Evolutionary conservation across 495 filamentous ascomycete species (phyloP).

Genomic region (Parathielavia appendiculata): DNA sequence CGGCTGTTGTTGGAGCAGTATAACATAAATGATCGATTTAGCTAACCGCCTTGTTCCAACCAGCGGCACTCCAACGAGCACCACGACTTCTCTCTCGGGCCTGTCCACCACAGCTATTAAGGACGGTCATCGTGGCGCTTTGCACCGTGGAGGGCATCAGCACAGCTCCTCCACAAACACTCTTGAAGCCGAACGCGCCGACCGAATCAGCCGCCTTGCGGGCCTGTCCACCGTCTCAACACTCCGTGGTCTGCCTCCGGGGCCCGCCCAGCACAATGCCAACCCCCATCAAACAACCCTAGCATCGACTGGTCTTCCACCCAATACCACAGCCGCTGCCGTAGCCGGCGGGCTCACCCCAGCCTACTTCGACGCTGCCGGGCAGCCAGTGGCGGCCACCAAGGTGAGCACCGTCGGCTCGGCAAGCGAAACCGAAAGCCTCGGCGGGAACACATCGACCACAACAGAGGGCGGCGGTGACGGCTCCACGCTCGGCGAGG

Average conservation of each 20-base stretch:
- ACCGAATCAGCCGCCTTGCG: constrained; percentile 86
- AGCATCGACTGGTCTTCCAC: constrained; percentile 28
- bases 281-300: constrained; percentile 30
- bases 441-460: constrained; percentile 58
- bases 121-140: constrained; percentile 75
- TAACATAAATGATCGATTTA: not conserved
- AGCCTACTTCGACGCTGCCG: constrained; percentile 67
- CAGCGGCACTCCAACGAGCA: constrained; percentile 88
- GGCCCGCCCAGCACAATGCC: constrained; percentile 21
- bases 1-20: not conserved
- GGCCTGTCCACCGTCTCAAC: constrained; percentile 76
- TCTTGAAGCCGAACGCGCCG: constrained; percentile 84
- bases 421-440: constrained; percentile 63
- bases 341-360: not conserved
- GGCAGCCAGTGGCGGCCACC: constrained; percentile 50
- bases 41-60: constrained; percentile 7
- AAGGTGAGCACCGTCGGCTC: constrained; percentile 82
- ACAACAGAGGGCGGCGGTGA: constrained; percentile 55
- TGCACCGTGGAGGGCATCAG: constrained; percentile 48
- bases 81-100: constrained; percentile 77
- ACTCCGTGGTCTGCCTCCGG: constrained; percentile 47
- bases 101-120: constrained; percentile 91
- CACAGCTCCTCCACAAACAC: constrained; percentile 61
- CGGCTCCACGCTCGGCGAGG: constrained; percentile 37
- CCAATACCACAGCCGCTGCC: not conserved